Conservation (phyloP, 2,329 filamentous ascomycete genomes). For the Monilinia aucupariae region DNA sequence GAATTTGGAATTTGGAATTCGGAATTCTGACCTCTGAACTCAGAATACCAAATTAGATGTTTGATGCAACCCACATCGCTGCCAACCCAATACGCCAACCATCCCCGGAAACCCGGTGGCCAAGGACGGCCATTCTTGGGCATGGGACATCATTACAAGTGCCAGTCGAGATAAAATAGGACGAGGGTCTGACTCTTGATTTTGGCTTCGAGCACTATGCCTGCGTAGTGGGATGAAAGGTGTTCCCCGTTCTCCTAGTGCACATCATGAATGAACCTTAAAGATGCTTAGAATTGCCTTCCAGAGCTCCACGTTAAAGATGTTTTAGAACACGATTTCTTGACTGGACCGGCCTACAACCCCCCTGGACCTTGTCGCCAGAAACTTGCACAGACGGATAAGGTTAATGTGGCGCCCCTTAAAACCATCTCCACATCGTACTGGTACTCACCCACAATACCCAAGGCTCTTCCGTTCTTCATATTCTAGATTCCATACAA, state of each 20-base stretch:
- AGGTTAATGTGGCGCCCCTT: conserved; percentile 1
- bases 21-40: no score
- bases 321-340: background rate
- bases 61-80: background rate
- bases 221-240: background rate
- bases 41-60: background rate
- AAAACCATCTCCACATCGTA: conserved; percentile 6
- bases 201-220: no score
- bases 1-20: no score
- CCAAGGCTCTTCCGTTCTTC: background rate
- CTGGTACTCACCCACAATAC: conserved; percentile 3
- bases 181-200: background rate
- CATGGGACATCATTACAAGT: background rate
- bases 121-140: background rate
- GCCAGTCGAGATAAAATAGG: background rate
- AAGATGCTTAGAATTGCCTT: background rate
- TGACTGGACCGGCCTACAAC: background rate
- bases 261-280: background rate
- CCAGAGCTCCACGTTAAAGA: background rate
- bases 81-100: background rate
- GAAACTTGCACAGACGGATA: conserved; percentile 2
- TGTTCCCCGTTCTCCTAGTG: background rate
- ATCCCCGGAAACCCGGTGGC: background rate
- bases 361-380: background rate
- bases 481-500: background rate